These are phyloP conservation scores for Tetraselmis chui DNA, from an alignment of 139 green algal genomes.

Conservation along the genomic window DNA sequence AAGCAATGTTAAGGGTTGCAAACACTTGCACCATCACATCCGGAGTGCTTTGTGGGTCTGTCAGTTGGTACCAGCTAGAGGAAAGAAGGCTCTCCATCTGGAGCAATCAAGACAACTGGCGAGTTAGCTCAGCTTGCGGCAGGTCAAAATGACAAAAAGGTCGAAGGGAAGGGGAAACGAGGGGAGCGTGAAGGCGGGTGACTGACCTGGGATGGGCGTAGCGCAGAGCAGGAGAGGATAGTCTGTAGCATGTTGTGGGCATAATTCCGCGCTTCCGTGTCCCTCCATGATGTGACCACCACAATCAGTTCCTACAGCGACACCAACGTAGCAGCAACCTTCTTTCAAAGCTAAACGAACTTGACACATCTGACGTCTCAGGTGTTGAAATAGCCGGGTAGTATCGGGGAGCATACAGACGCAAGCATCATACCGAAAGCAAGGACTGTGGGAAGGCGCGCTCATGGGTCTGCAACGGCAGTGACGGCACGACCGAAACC, in stretches of 20 bases:
- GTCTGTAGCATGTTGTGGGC: neutral
- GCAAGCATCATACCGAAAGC: no score
- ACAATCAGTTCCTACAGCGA: neutral
- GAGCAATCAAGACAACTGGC: neutral
- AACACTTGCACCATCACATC: neutral
- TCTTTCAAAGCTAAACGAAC: no score
- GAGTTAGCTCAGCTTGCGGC: neutral
- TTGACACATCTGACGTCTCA: no score
- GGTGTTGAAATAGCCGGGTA: no score
- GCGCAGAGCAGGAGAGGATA: neutral
- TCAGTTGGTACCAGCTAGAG: neutral
- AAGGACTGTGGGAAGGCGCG: neutral
- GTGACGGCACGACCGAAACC: neutral
- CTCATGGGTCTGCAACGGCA: neutral
- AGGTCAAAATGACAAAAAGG: neutral
- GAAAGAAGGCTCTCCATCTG: neutral
- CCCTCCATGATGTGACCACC: neutral
- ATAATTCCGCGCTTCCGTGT: neutral
- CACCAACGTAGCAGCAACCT: no score
- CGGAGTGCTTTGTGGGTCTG: neutral
- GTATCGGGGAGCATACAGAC: no score
- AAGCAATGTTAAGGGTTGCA: neutral
- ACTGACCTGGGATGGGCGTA: neutral
- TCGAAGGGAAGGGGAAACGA: neutral
- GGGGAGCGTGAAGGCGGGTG: no score